A percentile compares a stretch with the other conserved stretches of the same genome.
These are phyloP conservation scores for Apiospora arundinis DNA, from an alignment of 2,329 filamentous ascomycete species.

Conservation along the genomic window DNA sequence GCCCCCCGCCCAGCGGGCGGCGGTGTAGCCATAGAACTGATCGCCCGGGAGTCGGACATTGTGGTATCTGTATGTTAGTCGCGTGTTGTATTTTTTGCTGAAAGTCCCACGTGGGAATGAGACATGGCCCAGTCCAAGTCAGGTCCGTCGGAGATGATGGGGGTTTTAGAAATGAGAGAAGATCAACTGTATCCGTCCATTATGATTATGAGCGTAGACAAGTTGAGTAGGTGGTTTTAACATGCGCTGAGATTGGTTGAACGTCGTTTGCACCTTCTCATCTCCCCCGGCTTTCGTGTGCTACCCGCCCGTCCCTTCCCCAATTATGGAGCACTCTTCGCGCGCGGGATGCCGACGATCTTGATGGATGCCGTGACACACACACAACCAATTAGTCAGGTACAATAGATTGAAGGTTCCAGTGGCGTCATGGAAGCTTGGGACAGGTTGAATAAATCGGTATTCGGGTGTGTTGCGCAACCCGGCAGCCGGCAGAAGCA, in stretches of 20 bases:
- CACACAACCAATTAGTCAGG: not conserved
- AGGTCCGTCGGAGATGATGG: constrained; percentile 5
- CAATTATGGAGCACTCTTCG: not conserved
- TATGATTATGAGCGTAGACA: not conserved
- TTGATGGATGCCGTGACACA: constrained; percentile 13
- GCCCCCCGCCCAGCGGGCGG: constrained; percentile 37
- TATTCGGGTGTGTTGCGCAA: not conserved
- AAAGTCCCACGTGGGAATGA: constrained; percentile 23
- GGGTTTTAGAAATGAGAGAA: not conserved
- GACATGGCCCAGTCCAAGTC: constrained; percentile 17
- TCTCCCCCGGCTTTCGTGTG: not conserved
- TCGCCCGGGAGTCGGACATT: constrained; percentile 41
- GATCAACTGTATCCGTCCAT: constrained; percentile 20
- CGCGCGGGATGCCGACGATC: constrained; percentile 8
- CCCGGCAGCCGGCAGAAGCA: not conserved
- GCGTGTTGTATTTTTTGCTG: constrained; percentile 21
- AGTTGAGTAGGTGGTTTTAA: not conserved
- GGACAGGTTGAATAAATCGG: not conserved
- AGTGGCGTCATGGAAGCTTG: not conserved
- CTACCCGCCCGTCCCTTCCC: constrained; percentile 14
- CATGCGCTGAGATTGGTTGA: not conserved
- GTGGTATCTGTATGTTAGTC: constrained; percentile 34
- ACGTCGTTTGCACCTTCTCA: constrained; percentile 19
- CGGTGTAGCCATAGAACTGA: constrained; percentile 37
- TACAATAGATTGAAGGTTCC: not conserved